phyloP scores from a whole-genome alignment of 1,139 yeast species.

The Lodderomyces margitis region DNA sequence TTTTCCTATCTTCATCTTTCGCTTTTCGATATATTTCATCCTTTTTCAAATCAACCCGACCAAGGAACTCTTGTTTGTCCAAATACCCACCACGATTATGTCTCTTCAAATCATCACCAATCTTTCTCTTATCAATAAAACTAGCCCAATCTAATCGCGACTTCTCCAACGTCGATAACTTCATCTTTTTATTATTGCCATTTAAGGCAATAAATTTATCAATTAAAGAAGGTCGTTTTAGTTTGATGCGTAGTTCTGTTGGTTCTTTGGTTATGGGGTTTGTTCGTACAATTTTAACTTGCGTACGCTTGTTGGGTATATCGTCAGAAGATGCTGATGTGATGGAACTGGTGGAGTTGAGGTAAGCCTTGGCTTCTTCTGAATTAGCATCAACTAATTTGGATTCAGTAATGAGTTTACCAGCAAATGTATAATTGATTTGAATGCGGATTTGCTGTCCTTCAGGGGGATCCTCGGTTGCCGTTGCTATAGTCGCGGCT shows the following conservation, averaged over 20 bases:
- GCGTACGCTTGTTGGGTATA: constrained; percentile 19
- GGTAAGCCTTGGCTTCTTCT: constrained; percentile 83
- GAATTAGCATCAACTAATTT: constrained; percentile 73
- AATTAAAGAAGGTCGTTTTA: constrained; percentile 73
- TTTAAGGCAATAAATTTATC: constrained; percentile 50
- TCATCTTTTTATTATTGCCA: constrained; percentile 37
- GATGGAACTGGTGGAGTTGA: constrained; percentile 49
- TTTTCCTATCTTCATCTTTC: constrained; percentile 37
- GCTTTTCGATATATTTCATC: constrained; percentile 64
- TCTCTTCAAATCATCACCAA: constrained; percentile 74
- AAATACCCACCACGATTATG: constrained; percentile 79
- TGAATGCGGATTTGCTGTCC: constrained; percentile 62
- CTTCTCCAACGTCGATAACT: constrained; percentile 87
- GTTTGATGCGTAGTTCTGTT: constrained; percentile 30
- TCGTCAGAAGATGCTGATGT: constrained; percentile 15
- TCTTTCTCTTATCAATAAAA: constrained; percentile 83
- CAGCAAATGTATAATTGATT: constrained; percentile 86
- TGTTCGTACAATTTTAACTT: constrained; percentile 37
- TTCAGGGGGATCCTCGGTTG: constrained; percentile 13
- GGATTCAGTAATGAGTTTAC: constrained; percentile 73
- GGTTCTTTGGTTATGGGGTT: constrained; percentile 34
- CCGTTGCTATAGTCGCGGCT: too few species aligned
- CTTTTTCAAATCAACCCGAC: constrained; percentile 66
- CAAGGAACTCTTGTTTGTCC: constrained; percentile 87
- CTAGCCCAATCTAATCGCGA: constrained; percentile 94